Base-by-base conservation (phyloP, 1,284 basidiomycete genomes). In the Exobasidium cylindrosporum region DNA sequence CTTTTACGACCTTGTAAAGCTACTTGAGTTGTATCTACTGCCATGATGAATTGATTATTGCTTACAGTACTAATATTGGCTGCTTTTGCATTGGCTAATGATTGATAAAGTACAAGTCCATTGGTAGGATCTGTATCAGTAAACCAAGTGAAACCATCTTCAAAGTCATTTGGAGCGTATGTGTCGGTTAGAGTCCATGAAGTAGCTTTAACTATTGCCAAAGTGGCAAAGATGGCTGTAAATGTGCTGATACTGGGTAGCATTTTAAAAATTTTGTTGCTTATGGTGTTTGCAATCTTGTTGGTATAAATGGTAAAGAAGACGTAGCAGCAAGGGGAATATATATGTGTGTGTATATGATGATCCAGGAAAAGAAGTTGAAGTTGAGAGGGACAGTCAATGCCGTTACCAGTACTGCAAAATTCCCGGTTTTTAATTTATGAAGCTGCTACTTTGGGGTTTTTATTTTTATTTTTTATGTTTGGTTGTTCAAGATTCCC, bases 41-140 rank as follows among this genome's bases (percentile, higher is more conserved):
- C 65, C 69, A 79, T 70, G 31, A 69, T 58, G 59, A 74, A 78
- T 43, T 66, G 49, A 13, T 59, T 62, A 17, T 71, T 47, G 17
- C 54, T 64, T 54, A 75, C 70, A 23, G 62, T 70, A n/a, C 66
- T 69, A n/a, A 79, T 66, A 62, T 77, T 78, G 35, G 64, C 56
- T 1, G 59, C 17, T 47, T 62, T 61, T 7, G 77, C 73, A 21
- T 53, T 55, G 26, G 57, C 11, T 40, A 61, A 47, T 21, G 62
- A 56, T 32, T 69, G 64, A 47, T 75, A 79, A 47, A 67, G 64
- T 61, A 79, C 77, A 6, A 72, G 66, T 11, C 77, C 77, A 45
- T 75, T 66, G 29, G 74, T 54, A 13, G 73, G 73, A 50, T 77
- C 71, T 24, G 43, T 64, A 23, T 68, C 66, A 30, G 61, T 68